These are phyloP conservation scores for Magnaporthiopsis incrustans DNA, from an alignment of 2,329 filamentous ascomycete species.

Conservation along the genomic window DNA sequence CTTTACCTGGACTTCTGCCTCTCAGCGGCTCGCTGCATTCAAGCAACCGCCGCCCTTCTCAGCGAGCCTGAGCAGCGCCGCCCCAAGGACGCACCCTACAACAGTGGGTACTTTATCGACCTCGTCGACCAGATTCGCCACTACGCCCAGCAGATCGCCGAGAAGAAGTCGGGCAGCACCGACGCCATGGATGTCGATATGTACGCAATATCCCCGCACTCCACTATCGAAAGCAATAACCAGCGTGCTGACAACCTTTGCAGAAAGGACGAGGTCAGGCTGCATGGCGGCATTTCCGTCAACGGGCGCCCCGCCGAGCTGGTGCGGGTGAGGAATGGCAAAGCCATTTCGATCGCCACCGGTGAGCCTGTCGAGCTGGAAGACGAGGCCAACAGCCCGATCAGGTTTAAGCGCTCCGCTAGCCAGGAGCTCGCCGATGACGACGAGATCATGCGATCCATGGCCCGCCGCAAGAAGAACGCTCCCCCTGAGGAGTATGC, in stretches of 20 bases:
- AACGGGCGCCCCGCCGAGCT: conserved; percentile 80
- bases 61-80: conserved; percentile 80
- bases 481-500: conserved; percentile 77
- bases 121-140: conserved; percentile 87
- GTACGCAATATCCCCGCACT: conserved; percentile 32
- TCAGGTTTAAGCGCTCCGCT: conserved; percentile 57
- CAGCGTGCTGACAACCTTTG: background rate
- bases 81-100: conserved; percentile 82
- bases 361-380: conserved; percentile 55
- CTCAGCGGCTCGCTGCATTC: conserved; percentile 81
- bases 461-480: conserved; percentile 94
- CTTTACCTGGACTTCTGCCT: conserved; percentile 84
- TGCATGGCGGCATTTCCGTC: conserved; percentile 72
- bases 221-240: background rate
- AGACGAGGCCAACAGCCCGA: conserved; percentile 35
- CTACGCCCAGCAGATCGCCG: conserved; percentile 78
- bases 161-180: conserved; percentile 45
- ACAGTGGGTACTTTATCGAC: conserved; percentile 94
- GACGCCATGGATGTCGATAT: conserved; percentile 51
- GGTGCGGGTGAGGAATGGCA: conserved; percentile 72
- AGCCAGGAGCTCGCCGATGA: conserved; percentile 68
- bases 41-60: conserved; percentile 79
- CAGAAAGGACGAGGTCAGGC: conserved; percentile 61
- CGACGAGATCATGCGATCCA: conserved; percentile 78
- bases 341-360: conserved; percentile 69